Conservation (phyloP, 441 rosid species). For the Aleurites moluccanus region DNA sequence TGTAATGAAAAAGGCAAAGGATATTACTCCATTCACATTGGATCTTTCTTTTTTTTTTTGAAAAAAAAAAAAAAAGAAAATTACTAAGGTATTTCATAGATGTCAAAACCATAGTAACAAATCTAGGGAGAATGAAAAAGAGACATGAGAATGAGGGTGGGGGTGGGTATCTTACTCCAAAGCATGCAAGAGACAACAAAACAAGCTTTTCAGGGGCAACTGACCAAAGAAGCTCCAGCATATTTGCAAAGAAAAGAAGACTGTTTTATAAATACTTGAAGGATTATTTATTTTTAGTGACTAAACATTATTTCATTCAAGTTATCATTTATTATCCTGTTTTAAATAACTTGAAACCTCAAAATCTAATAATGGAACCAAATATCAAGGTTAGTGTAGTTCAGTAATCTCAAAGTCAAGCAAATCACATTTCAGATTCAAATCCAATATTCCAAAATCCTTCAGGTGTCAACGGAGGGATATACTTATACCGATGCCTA, state of each 20-base stretch:
- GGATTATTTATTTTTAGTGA: background rate
- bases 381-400: background rate
- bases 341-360: background rate
- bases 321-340: background rate
- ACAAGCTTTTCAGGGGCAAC: background rate
- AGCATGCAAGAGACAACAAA: background rate
- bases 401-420: conserved; percentile 4
- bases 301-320: background rate
- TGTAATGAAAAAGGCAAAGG: background rate
- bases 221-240: background rate
- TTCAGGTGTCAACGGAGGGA: conserved; percentile 89
- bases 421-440: conserved; percentile 76
- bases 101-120: background rate
- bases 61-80: too few species aligned
- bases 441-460: conserved; percentile 98
- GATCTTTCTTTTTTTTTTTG: background rate
- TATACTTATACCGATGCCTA: conserved; percentile 79
- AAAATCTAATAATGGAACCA: background rate
- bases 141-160: background rate
- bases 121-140: background rate
- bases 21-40: background rate
- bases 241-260: background rate
- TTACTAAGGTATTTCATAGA: background rate
- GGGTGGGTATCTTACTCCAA: background rate
- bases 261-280: background rate